These are phyloP conservation scores for Odontarrhena argentea DNA, from an alignment of 345 rosid species.

Conservation along the genomic window DNA sequence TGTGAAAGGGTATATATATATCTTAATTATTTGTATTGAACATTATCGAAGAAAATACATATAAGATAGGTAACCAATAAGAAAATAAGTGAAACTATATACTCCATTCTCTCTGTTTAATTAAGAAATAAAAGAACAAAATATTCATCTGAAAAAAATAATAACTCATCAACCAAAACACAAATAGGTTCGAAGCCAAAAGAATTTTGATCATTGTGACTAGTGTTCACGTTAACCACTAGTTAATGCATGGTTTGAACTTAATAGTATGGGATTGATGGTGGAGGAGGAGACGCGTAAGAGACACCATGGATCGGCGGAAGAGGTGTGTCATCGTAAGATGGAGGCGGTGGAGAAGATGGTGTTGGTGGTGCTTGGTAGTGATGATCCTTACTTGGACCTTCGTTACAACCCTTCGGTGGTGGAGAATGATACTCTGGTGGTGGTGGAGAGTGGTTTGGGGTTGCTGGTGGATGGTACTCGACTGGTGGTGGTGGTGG, in stretches of 20 bases:
- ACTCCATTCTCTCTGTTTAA: constrained; percentile 31
- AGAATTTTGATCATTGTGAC: constrained; percentile 36
- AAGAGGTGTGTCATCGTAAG: constrained; percentile 36
- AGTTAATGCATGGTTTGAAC: constrained; percentile 30
- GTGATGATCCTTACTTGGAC: constrained; percentile 40
- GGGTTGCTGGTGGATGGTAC: not conserved
- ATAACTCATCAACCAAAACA: constrained; percentile 33
- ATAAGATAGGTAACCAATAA: constrained; percentile 18
- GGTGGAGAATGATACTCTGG: not conserved
- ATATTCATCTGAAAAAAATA: constrained; percentile 27
- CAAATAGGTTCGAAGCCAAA: constrained; percentile 34
- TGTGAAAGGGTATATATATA: constrained; percentile 16
- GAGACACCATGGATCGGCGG: constrained; percentile 41
- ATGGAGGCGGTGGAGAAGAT: constrained; percentile 36
- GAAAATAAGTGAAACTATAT: constrained; percentile 31
- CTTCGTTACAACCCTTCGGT: constrained; percentile 34
- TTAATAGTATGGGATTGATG: constrained; percentile 44
- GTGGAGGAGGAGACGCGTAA: constrained; percentile 43
- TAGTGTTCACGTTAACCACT: constrained; percentile 24
- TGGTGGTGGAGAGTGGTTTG: constrained; percentile 34
- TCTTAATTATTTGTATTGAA: constrained; percentile 8
- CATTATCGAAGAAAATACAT: constrained; percentile 30
- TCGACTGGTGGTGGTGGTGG: constrained; percentile 21
- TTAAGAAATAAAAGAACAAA: constrained; percentile 40
- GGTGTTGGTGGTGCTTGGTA: constrained; percentile 33